Base-by-base conservation (phyloP, 2,329 filamentous ascomycete species). In the Talaromyces sp. region DNA sequence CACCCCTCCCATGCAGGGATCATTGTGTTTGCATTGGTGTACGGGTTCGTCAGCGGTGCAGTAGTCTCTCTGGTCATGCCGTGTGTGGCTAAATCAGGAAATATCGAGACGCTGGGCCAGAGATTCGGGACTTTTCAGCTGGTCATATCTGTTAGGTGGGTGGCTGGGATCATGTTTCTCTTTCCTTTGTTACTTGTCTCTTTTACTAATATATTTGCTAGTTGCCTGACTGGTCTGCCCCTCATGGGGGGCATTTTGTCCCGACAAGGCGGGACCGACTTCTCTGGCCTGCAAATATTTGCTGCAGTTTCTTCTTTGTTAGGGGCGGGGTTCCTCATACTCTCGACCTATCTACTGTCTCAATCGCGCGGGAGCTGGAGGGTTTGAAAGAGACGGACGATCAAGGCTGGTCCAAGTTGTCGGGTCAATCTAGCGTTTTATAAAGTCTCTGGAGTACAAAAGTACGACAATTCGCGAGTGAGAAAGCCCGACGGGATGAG, bases 91-190 rank as follows among this genome's bases (percentile, higher is more conserved):
- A 68, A 68, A 22, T 52, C 59, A 2, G 67, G 67, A 0, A 60
- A 52, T 29, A 58, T 72, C 3, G 61, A 70, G 11, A 65, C 71
- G 1, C 48, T 73, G 8, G 72, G 69, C 1, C 68, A 70, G 47
- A 58, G 69, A 20, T 70, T 73, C 43, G 70, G 71, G 4, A 64
- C 69, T 0, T 67, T 63, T 19, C 60, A 67, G 42, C 33, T 58
- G 22, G 54, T 64, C 2, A 58, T 67, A 14, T 57, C 57, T 10
- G 19, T 61, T 24, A 57, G 55, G 63, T 68, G 53, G 41, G 55
- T 55, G 36, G n/a, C 8, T 19, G 2, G 6, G 4, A 4, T 19
- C 11, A 16, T 20, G 2, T 7, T 39, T 39, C 20, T 19, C 9
- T 39, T 13, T 44, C 17, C 47, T 44, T 44, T 45, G 3, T 13